Base-by-base conservation (phyloP, 2,329 filamentous ascomycete species). In the Zelopaecilomyces penicillatus region DNA sequence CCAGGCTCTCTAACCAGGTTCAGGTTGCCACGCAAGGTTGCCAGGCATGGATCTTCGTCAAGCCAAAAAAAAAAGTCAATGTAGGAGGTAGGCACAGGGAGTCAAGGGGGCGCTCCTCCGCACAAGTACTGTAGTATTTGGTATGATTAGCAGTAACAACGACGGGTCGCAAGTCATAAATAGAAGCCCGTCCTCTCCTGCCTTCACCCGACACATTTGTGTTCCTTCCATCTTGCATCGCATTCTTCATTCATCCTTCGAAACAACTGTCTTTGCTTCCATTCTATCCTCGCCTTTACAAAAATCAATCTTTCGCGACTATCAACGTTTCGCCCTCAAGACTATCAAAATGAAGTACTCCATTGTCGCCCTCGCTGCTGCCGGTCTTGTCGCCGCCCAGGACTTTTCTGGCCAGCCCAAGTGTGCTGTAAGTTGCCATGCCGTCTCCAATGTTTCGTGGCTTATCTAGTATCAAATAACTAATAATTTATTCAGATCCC, bases 291-390 rank as follows among this genome's bases (percentile, higher is more conserved):
- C n/a, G 11, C 30, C 39, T 10, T 32, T 27, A 36, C 9, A 2
- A 27, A 32, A 4, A 38, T 33, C 35, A 29, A 31, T 5, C 39
- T n/a, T 31, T n/a, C 5, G 7, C 11, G 10, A 40, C 30, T 33
- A 10, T 35, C 27, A 38, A 30, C 45, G 19, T 26, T 19, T 40
- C 41, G 47, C 41, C 32, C 33, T 35, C 34, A 27, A 28, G 41
- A 39, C 28, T 44, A 28, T 50, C 60, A 69, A 53, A 19, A 71
- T 71, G 68, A 71, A 70, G 67, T 51, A 57, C 52, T 42, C 59
- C 35, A 49, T 64, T 45, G 47, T 65, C 30, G 42, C 64, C 43
- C 48, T 65, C 41, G 61, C 59, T 46, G 52, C 55, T 34, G 60
- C 57, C 40, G 58, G 65, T 56, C 48, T 69, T 33, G 65, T 59